Conservation (phyloP, 208 protist genomes). For the Trypanosoma vivax region DNA sequence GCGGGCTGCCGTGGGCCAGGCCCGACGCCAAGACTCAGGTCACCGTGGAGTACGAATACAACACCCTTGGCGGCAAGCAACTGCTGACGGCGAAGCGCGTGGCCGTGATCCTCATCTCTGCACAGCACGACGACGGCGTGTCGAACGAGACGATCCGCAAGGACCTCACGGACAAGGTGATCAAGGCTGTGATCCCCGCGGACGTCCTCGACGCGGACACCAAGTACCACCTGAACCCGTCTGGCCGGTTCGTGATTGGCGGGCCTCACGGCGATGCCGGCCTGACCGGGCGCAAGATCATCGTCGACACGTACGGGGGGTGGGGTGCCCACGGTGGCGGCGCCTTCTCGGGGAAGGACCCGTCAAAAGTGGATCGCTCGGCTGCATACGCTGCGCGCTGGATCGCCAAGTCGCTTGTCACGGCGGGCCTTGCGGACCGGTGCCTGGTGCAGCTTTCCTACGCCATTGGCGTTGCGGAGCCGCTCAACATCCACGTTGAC, state of each 20-base stretch:
- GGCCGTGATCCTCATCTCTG: neutral
- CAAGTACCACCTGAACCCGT: slow-evolving; percentile 4
- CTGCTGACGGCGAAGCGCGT: slow-evolving; percentile 1
- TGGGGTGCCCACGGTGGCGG: slow-evolving; percentile 5
- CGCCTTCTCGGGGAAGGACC: slow-evolving; percentile 4
- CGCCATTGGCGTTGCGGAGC: slow-evolving; percentile 5
- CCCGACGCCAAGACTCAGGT: slow-evolving; percentile 96
- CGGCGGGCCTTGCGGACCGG: neutral
- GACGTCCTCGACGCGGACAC: neutral
- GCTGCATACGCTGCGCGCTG: slow-evolving; percentile 1
- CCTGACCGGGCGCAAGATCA: slow-evolving; percentile 1
- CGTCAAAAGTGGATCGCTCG: slow-evolving; percentile 1
- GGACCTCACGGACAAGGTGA: slow-evolving; percentile 1
- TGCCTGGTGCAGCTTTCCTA: slow-evolving; percentile 3
- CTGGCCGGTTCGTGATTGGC: slow-evolving; percentile 1
- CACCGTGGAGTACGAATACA: slow-evolving; percentile 97
- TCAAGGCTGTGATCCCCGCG: neutral
- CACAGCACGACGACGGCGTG: neutral
- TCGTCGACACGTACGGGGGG: slow-evolving; percentile 2
- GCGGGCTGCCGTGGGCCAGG: neutral
- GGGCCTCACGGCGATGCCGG: slow-evolving; percentile 1
- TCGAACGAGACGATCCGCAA: slow-evolving; percentile 2
- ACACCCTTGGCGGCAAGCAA: slow-evolving; percentile 96
- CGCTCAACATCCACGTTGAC: slow-evolving; percentile 6
- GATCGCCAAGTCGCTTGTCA: slow-evolving; percentile 1